These are phyloP conservation scores for Corchorus olitorius DNA, from an alignment of 345 rosid genomes.

Conservation along the genomic window DNA sequence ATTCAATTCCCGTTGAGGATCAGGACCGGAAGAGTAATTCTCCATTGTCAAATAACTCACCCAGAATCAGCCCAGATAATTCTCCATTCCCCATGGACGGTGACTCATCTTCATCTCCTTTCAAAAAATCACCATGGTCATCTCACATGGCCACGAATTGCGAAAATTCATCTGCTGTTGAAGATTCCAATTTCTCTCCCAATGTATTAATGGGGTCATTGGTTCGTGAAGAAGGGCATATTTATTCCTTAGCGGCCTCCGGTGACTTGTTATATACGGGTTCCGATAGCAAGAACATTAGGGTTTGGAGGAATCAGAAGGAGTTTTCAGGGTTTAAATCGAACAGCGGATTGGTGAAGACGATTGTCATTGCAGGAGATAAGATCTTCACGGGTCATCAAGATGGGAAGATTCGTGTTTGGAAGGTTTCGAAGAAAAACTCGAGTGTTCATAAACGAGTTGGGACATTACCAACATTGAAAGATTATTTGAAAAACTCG, in stretches of 20 bases:
- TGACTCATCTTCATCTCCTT: constrained; percentile 37
- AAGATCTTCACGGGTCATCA: constrained; percentile 85
- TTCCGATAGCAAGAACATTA: constrained; percentile 83
- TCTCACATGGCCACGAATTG: constrained; percentile 16
- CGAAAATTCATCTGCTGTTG: neutral
- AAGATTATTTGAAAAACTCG: constrained; percentile 59
- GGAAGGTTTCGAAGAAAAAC: constrained; percentile 63
- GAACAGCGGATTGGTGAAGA: constrained; percentile 79
- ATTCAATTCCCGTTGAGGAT: constrained; percentile 27
- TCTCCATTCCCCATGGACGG: constrained; percentile 26
- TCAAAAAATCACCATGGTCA: constrained; percentile 73
- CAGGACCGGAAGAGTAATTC: neutral
- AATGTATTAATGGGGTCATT: constrained; percentile 75
- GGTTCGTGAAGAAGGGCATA: constrained; percentile 88
- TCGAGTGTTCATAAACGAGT: constrained; percentile 51
- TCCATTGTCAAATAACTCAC: neutral
- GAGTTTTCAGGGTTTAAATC: constrained; percentile 83
- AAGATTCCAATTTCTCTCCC: constrained; percentile 25
- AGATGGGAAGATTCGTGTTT: constrained; percentile 86
- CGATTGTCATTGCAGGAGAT: constrained; percentile 65
- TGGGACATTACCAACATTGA: constrained; percentile 67
- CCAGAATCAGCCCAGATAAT: constrained; percentile 3
- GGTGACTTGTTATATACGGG: constrained; percentile 82
- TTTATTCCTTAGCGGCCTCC: constrained; percentile 71
- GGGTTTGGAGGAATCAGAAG: constrained; percentile 84